Conservation (phyloP, 129 eudicot species). For the Lactuca saligna region DNA sequence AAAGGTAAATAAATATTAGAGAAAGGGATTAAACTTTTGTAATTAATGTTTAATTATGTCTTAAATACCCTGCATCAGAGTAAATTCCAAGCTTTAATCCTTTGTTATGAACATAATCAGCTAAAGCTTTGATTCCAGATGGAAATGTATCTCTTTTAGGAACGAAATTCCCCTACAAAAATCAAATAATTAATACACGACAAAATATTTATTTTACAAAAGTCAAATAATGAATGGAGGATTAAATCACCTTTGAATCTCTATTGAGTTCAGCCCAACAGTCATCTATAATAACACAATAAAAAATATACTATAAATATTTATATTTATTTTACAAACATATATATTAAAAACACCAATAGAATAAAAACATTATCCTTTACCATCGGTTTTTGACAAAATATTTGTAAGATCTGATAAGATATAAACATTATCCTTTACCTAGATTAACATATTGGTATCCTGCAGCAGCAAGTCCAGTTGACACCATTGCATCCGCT, state of each 20-base stretch:
- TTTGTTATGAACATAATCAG: conserved; percentile 85
- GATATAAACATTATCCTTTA: conserved; percentile 26
- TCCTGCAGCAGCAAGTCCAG: conserved; percentile 75
- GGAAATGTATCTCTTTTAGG: conserved; percentile 71
- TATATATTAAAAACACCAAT: background rate
- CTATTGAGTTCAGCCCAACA: conserved; percentile 91
- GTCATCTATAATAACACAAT: conserved; percentile 58
- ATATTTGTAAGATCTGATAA: conserved; percentile 24
- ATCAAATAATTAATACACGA: background rate
- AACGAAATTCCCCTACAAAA: conserved; percentile 70
- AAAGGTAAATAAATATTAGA: conserved; percentile 1
- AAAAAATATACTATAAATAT: background rate
- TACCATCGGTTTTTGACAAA: background rate
- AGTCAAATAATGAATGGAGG: background rate
- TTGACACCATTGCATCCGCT: conserved; percentile 90
- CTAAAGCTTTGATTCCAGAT: conserved; percentile 88
- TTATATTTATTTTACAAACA: background rate
- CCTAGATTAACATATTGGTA: conserved; percentile 75
- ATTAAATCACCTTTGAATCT: conserved; percentile 59
- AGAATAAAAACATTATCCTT: background rate
- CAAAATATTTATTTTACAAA: conserved; percentile 13
- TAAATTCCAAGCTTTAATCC: conserved; percentile 91
- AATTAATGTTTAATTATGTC: background rate
- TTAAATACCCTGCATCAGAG: conserved; percentile 89
- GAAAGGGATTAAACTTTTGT: background rate